Conservation (phyloP, 1,284 basidiomycete species). For the Cutaneotrichosporon sp. region DNA sequence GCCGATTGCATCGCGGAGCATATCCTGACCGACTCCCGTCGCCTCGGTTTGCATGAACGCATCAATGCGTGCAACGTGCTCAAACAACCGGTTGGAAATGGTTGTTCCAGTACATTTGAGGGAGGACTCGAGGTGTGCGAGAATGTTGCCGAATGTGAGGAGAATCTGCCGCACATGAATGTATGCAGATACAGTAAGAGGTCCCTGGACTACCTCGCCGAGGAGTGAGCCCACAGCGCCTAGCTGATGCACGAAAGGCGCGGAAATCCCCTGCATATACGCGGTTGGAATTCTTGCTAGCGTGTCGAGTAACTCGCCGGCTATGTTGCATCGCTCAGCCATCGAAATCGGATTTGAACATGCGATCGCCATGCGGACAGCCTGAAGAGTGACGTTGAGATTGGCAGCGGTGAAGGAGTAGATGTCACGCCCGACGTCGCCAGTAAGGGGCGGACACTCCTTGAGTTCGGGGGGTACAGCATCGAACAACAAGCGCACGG, state of each 20-base stretch:
- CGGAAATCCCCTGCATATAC: conserved; percentile 17
- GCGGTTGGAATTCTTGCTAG: conserved; percentile 21
- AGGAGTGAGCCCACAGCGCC: conserved; percentile 24
- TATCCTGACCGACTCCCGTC: background rate
- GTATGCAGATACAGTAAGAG: conserved; percentile 17
- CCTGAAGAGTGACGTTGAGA: conserved; percentile 22
- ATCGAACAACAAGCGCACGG: conserved; percentile 1
- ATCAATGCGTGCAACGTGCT: conserved; percentile 20
- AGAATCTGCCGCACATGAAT: conserved; percentile 25
- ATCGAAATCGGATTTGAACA: conserved; percentile 15
- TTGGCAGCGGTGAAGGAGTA: conserved; percentile 26
- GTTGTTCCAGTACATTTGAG: conserved; percentile 8
- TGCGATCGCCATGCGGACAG: conserved; percentile 21
- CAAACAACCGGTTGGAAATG: conserved; percentile 10
- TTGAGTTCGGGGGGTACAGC: conserved; percentile 13
- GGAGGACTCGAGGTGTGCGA: conserved; percentile 11
- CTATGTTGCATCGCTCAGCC: conserved; percentile 19
- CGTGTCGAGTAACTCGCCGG: conserved; percentile 22
- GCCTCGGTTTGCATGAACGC: conserved; percentile 14
- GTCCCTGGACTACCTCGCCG: conserved; percentile 22
- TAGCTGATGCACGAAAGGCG: conserved; percentile 20
- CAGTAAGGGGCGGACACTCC: conserved; percentile 16
- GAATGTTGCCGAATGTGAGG: conserved; percentile 16
- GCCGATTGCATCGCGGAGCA: background rate
- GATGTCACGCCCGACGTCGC: conserved; percentile 16